Conservation (phyloP, 2,329 filamentous ascomycete genomes). For the Polychaeton citri region DNA sequence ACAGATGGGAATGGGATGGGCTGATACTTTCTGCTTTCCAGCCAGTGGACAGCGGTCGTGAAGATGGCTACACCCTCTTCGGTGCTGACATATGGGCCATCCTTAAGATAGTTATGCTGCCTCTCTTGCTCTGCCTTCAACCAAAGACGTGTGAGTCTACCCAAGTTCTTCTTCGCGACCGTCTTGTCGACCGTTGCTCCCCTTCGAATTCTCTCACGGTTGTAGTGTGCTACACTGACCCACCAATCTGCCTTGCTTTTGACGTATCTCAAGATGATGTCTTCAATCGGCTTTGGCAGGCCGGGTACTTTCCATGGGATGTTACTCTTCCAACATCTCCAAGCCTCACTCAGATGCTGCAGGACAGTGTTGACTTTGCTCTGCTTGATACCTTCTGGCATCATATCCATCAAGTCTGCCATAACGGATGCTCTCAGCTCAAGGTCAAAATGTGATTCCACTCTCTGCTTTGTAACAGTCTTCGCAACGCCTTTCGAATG, state of each 20-base stretch:
- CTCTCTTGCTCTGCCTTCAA: constrained; percentile 96
- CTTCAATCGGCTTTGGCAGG: constrained; percentile 90
- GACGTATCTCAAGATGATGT: constrained; percentile 95
- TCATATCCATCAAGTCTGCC: constrained; percentile 99
- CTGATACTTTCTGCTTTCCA: constrained; percentile 95
- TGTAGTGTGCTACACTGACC: constrained; percentile 98
- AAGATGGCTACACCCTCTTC: constrained; percentile 98
- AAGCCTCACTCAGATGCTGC: constrained; percentile 93
- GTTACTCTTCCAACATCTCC: constrained; percentile 99
- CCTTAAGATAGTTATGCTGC: constrained; percentile 99
- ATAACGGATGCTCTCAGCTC: constrained; percentile 96
- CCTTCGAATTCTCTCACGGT: constrained; percentile 88
- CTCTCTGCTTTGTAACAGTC: constrained; percentile 97
- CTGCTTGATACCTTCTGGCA: constrained; percentile 98
- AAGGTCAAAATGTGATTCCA: constrained; percentile 95
- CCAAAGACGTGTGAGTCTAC: constrained; percentile 87
- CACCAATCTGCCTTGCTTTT: constrained; percentile 99
- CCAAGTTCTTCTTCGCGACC: constrained; percentile 97
- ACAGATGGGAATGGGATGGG: constrained; percentile 98
- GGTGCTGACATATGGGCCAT: constrained; percentile 93
- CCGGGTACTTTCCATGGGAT: constrained; percentile 99
- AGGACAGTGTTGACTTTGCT: constrained; percentile 98
- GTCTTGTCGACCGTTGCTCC: constrained; percentile 98
- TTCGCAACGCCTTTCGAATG: constrained; percentile 99
- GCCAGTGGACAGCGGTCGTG: constrained; percentile 96